Evolutionary conservation across 495 filamentous ascomycete genomes (phyloP).

Genomic region (Neurospora tetrasperma): DNA sequence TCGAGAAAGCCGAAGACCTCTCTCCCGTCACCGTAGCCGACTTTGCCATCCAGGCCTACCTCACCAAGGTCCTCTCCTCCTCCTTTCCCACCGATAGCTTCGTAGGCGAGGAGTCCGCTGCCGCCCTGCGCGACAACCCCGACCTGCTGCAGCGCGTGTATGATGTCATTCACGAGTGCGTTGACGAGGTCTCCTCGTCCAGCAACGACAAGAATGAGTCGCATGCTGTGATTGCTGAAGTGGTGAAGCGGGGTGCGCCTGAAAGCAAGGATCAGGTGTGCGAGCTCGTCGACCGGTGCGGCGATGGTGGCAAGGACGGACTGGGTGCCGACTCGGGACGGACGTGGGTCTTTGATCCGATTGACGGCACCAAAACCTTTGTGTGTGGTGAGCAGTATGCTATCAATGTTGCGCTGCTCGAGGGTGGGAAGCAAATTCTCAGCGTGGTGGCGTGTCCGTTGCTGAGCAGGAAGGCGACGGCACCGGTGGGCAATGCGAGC

Average conservation of each 20-base stretch:
- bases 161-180: slow-evolving; percentile 28
- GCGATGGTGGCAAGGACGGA: slow-evolving; percentile 24
- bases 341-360: slow-evolving; percentile 61
- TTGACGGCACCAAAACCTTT: slow-evolving; percentile 62
- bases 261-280: slow-evolving; percentile 45
- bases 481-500: slow-evolving; percentile 26
- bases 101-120: slow-evolving; percentile 53
- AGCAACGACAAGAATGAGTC: slow-evolving; percentile 17
- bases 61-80: slow-evolving; percentile 43
- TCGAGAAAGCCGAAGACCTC: slow-evolving; percentile 42
- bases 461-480: slow-evolving; percentile 32
- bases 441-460: slow-evolving; percentile 47
- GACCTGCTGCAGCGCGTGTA: slow-evolving; percentile 43
- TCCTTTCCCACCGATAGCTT: slow-evolving; percentile 48
- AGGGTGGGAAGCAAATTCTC: slow-evolving; percentile 27
- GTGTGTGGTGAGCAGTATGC: slow-evolving; percentile 52
- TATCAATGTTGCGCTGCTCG: slow-evolving; percentile 36
- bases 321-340: slow-evolving; percentile 19
- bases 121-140: slow-evolving; percentile 39
- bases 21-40: slow-evolving; percentile 59
- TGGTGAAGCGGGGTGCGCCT: slow-evolving; percentile 25
- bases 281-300: slow-evolving; percentile 51
- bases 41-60: slow-evolving; percentile 54
- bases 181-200: slow-evolving; percentile 14
- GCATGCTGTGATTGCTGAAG: not conserved